These are phyloP conservation scores for Parachaetomium inaequale DNA, from an alignment of 495 filamentous ascomycete species.

Conservation along the genomic window DNA sequence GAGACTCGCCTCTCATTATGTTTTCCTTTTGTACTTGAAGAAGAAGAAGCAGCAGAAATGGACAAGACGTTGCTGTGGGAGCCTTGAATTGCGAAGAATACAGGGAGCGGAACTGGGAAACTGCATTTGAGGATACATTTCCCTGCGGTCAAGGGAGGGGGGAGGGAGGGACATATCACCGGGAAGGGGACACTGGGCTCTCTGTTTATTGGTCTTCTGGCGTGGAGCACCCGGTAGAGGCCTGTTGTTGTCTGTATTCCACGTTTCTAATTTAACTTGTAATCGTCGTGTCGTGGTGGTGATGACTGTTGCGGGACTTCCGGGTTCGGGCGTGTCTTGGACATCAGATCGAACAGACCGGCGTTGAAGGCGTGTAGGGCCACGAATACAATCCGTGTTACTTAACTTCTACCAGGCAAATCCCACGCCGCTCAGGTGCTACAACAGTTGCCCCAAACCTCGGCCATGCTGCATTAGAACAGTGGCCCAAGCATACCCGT, in stretches of 20 bases:
- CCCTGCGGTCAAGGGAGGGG: neutral
- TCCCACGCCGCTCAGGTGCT: too few relatives aligned
- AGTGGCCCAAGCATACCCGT: too few relatives aligned
- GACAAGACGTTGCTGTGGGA: neutral
- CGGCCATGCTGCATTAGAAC: too few relatives aligned
- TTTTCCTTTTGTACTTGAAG: conserved; percentile 11
- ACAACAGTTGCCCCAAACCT: too few relatives aligned
- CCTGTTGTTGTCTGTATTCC: conserved; percentile 11
- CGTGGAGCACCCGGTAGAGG: conserved; percentile 7
- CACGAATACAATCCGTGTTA: too few relatives aligned
- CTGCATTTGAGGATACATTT: conserved; percentile 11
- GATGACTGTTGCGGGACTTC: neutral
- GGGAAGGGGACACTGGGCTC: conserved; percentile 5
- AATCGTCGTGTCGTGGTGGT: neutral
- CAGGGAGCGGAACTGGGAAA: neutral
- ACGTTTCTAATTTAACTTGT: conserved; percentile 9
- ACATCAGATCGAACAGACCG: too few relatives aligned
- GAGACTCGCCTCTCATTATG: conserved; percentile 18
- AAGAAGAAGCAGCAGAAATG: conserved; percentile 2
- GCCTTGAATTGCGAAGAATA: neutral
- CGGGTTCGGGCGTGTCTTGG: neutral
- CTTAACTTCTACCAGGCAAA: too few relatives aligned
- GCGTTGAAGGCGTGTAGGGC: too few relatives aligned
- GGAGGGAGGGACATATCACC: conserved; percentile 9
- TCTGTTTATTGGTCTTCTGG: conserved; percentile 9